A percentile compares a stretch with the other conserved stretches of the same genome.
These are phyloP conservation scores for Geotrichum restrictum DNA, from an alignment of 1,139 yeast genomes.

Conservation along the genomic window DNA sequence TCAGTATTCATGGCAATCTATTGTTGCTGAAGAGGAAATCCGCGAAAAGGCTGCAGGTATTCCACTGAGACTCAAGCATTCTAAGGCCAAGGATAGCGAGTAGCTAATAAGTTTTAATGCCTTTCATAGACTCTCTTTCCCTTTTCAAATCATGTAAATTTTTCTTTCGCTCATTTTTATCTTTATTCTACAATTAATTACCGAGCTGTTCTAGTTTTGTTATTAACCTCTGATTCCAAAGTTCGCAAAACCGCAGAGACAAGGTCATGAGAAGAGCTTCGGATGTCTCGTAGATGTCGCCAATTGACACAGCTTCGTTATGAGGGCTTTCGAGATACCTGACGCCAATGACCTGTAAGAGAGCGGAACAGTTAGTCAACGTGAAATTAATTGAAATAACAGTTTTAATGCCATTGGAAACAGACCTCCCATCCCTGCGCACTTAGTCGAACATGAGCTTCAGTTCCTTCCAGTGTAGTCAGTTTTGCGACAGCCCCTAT, in stretches of 20 bases:
- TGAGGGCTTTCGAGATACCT: neutral
- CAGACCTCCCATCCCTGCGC: conserved; percentile 7
- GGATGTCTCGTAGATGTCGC: conserved; percentile 40
- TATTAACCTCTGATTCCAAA: conserved; percentile 39
- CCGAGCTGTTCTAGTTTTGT: conserved; percentile 28
- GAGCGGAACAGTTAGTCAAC: too few relatives aligned
- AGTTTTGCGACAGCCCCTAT: neutral
- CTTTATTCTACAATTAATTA: neutral
- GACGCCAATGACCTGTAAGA: neutral
- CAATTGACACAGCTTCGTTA: neutral
- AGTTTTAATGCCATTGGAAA: too few relatives aligned
- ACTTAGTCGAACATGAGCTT: neutral
- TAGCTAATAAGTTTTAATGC: neutral
- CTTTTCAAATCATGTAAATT: neutral
- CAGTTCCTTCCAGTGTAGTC: neutral
- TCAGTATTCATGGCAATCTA: conserved; percentile 33
- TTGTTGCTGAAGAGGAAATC: conserved; percentile 32
- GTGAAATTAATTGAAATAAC: neutral
- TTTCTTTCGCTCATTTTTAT: neutral
- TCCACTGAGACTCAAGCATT: conserved; percentile 11
- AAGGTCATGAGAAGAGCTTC: conserved; percentile 46
- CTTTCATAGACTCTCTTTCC: neutral
- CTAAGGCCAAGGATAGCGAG: conserved; percentile 3
- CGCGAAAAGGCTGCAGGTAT: conserved; percentile 28
- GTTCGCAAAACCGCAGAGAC: conserved; percentile 39